Percentiles rank a stretch among this genome's conserved stretches.
Conservation (phyloP, 2,329 filamentous ascomycete genomes). For the Botryotinia globosa region DNA sequence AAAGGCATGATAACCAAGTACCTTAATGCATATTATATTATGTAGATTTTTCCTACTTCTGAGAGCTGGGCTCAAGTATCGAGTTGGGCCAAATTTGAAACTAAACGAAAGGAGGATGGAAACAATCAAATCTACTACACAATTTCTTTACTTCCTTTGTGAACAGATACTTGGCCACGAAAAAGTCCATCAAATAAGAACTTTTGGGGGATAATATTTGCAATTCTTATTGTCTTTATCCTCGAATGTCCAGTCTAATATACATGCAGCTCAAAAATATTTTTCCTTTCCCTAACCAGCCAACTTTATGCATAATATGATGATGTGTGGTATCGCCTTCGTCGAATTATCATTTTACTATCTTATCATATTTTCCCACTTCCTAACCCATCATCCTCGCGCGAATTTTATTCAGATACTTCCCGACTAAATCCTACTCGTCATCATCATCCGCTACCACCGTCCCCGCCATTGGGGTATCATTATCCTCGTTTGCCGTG, state of each 20-base stretch:
- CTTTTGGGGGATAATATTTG: no score
- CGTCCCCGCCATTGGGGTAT: conserved; percentile 36
- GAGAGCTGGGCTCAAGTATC: background rate
- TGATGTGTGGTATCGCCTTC: background rate
- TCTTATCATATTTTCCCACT: background rate
- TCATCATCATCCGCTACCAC: conserved; percentile 28
- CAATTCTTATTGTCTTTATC: background rate
- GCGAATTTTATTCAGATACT: background rate
- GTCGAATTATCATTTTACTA: conserved; percentile 3
- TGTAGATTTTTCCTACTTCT: background rate
- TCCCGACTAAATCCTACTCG: background rate
- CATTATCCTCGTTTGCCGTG: conserved; percentile 33
- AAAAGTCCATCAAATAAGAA: background rate
- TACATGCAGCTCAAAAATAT: background rate
- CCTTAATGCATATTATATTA: background rate
- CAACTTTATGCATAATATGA: background rate
- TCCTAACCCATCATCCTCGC: background rate
- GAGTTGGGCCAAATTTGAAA: background rate
- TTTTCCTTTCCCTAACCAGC: background rate
- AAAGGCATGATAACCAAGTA: background rate
- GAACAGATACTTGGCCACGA: background rate
- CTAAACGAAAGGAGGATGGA: background rate
- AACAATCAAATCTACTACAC: background rate
- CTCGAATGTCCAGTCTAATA: background rate
- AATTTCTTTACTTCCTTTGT: background rate